Conservation (phyloP, 1,139 yeast genomes). For the Ogataea hybrid region DNA sequence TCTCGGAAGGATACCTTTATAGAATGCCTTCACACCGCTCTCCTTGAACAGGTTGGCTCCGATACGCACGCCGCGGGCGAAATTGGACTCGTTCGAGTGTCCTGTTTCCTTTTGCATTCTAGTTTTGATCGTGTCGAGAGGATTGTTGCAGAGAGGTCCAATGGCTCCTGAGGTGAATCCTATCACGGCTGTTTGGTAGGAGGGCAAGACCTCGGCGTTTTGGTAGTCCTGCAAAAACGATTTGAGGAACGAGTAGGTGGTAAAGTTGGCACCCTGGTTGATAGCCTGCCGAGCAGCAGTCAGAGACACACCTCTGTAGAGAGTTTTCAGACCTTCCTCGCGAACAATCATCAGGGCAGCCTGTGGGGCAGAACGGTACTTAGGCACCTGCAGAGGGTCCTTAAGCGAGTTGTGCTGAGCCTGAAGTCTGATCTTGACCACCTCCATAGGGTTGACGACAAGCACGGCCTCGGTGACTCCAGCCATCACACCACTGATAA, state of each 20-base stretch:
- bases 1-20: constrained; percentile 98
- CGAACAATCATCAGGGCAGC: constrained; percentile 79
- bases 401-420: constrained; percentile 85
- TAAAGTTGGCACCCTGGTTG: constrained; percentile 97
- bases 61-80: constrained; percentile 76
- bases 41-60: constrained; percentile 80
- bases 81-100: constrained; percentile 62
- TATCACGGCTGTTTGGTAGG: constrained; percentile 91
- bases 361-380: constrained; percentile 91
- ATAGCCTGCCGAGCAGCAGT: constrained; percentile 98
- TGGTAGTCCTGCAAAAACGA: constrained; percentile 69
- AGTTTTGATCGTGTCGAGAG: constrained; percentile 95
- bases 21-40: constrained; percentile 84
- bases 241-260: constrained; percentile 86
- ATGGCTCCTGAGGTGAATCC: constrained; percentile 95
- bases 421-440: constrained; percentile 92
- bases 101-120: constrained; percentile 91
- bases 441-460: constrained; percentile 97
- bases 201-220: constrained; percentile 64
- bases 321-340: constrained; percentile 87
- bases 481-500: constrained; percentile 94
- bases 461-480: constrained; percentile 95
- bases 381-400: constrained; percentile 72
- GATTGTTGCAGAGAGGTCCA: constrained; percentile 97
- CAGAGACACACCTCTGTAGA: constrained; percentile 92